Evolutionary conservation across 116 monocot species (phyloP).

Genomic region (Trichopus zeylanicus): DNA sequence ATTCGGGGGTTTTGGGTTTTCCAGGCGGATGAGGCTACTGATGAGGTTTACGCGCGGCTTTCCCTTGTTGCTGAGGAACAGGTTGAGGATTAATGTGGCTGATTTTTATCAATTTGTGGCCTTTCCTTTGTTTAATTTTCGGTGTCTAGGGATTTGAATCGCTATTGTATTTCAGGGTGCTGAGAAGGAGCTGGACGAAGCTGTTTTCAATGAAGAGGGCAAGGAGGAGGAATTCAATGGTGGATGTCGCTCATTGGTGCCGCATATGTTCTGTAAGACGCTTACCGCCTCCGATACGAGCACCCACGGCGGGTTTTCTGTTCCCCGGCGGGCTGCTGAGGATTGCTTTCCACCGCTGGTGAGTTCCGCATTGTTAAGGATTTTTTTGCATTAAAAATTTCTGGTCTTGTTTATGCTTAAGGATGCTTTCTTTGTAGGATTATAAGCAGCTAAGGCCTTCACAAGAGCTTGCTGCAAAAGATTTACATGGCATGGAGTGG

Average conservation of each 20-base stretch:
- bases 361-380: not conserved
- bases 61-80: slow-evolving; percentile 50
- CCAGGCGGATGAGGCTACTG: slow-evolving; percentile 65
- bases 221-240: slow-evolving; percentile 1
- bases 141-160: not conserved
- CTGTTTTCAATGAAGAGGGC: slow-evolving; percentile 2
- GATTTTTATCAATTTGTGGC: not conserved
- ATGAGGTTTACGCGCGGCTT: slow-evolving; percentile 70
- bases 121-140: not conserved
- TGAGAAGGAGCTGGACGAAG: slow-evolving; percentile 15
- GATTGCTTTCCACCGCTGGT: slow-evolving; percentile 94
- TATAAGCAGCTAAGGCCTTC: slow-evolving; percentile 91
- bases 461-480: slow-evolving; percentile 88
- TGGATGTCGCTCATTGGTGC: slow-evolving; percentile 17
- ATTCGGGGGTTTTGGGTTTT: not conserved
- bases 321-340: slow-evolving; percentile 89
- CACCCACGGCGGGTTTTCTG: slow-evolving; percentile 95
- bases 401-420: not conserved
- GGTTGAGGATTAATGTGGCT: slow-evolving; percentile 16
- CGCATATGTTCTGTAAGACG: slow-evolving; percentile 97
- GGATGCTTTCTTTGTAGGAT: slow-evolving; percentile 36
- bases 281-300: slow-evolving; percentile 95
- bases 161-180: slow-evolving; percentile 8
- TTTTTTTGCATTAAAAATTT: too few species aligned
- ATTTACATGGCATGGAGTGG: slow-evolving; percentile 90